Evolutionary conservation across 495 filamentous ascomycete species (phyloP), one percentile per base, ranked within the genome.

Genomic region (Xylaria castorea): DNA sequence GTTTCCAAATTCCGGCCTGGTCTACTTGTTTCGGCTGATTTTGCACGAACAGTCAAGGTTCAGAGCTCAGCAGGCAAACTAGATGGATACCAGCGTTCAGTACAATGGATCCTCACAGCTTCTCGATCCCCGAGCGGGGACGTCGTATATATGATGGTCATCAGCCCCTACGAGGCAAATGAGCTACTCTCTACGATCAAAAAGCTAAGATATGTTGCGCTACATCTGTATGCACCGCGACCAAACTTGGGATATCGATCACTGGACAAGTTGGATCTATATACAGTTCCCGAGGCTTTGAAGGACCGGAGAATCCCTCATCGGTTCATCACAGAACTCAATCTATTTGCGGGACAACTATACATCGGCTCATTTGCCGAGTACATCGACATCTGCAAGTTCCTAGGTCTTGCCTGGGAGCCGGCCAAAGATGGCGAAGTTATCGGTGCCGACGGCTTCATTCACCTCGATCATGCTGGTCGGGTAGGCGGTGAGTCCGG

Each of bases 331-430:
- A 78, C 81, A 7, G 84, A 90, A 58, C 83, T 93, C 22, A 91
- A 91, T 72, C 81, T 93, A 5, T 93, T 93, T 74, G 83, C 91
- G 0, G 91, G 91, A 18, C 88, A 91, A 69, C 82, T 93, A 0
- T 93, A 91, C 78, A 77, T 93, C 5, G 69, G 61, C n/a, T 84
- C 83, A 1, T 89, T 84, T 65, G 63, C 79, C 4, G 85, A 92
- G 60, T 93, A 92, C 75, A 48, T 81, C 14, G 68, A 75, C 6
- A 58, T 89, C 1, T 92, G 89, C 73, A 73, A 80, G 0, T 90
- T 87, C 70, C 77, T 94, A 0, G 87, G 89, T 1, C 77, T 87
- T 7, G 72, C 80, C 36, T 77, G 70, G 53, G 55, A 77, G 38
- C 65, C 75, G 22, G 77, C 79, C 0, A 68, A 76, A 22, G 78